Conservation (phyloP, 352 stramenopile genomes). For the Aphanomyces astaci region DNA sequence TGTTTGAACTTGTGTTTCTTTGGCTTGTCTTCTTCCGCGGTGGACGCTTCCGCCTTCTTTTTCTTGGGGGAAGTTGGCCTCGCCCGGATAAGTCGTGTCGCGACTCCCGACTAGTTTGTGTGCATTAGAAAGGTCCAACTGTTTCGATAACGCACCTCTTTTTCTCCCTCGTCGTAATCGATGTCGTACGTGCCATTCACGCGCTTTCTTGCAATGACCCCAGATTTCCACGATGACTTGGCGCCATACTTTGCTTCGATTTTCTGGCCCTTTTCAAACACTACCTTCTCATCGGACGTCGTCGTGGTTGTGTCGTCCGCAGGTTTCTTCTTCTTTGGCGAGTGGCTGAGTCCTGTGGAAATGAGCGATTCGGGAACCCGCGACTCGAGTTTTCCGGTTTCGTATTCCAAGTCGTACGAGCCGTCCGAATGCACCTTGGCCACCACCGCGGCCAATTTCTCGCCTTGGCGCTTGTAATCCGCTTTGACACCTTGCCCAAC, state of each 20-base stretch:
- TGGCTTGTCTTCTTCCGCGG: conserved; percentile 17
- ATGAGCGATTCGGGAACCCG: conserved; percentile 1
- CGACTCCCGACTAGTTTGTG: conserved; percentile 33
- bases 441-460: conserved; percentile 15
- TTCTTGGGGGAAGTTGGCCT: conserved; percentile 14
- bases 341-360: not conserved
- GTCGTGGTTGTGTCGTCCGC: not conserved
- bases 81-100: conserved; percentile 23
- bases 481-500: conserved; percentile 13
- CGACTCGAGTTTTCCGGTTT: conserved; percentile 17
- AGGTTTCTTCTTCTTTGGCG: conserved; percentile 2
- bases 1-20: conserved; percentile 23
- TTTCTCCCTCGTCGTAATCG: conserved; percentile 51
- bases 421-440: conserved; percentile 18
- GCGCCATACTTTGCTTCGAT: conserved; percentile 50
- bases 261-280: conserved; percentile 37
- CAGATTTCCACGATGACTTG: conserved; percentile 28
- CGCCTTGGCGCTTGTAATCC: conserved; percentile 18
- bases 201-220: conserved; percentile 38
- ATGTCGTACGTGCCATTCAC: conserved; percentile 50
- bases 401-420: conserved; percentile 20
- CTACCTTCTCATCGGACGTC: conserved; percentile 27
- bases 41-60: conserved; percentile 11
- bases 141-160: conserved; percentile 23
- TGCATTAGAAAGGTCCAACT: conserved; percentile 27